Base-by-base conservation (phyloP, 768 basidiomycete species). In the Tricholoma flavovirens region DNA sequence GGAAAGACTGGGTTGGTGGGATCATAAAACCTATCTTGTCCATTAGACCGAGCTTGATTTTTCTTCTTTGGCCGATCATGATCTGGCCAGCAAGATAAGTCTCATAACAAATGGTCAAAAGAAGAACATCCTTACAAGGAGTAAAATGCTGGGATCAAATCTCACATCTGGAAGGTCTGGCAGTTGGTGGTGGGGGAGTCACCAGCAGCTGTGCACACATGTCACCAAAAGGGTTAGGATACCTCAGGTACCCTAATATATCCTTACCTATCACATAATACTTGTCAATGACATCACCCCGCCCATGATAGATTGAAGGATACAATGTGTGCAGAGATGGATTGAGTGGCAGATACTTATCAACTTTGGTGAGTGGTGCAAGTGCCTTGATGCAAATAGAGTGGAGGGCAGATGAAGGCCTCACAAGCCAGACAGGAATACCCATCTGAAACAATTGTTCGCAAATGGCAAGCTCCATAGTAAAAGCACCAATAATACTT, bases 191-290 rank as follows among this genome's bases (percentile, higher is more conserved):
- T n/a, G 22, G 29, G 12, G n/a, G 26, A 26, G 38, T 35, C 26
- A 6, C 19, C 35, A 40, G 21, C 12, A 33, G 42, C 38, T 17
- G 52, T 42, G 29, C 17, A 21, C 6, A 10, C 30, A 24, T 17
- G 9, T 42, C n/a, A 15, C 36, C 32, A 56, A 62, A 38, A 36
- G 29, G 24, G 49, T 62, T 42, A 17, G 42, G 15, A 22, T 57
- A 35, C n/a, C 24, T 11, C 10, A 26, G 36, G n/a, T 38, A 38
- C n/a, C 36, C 36, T 38, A 15, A 38, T 38, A 38, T 38, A 38
- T 38, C 36, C 36, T 38, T 38, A 38, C 10, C 36, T 38, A 38
- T 38, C 36, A 6, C 36, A 38, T 2, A 38, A 6, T 38, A 38
- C 36, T 38, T 38, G 36, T 38, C 36, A 17, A 38, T 38, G 3